Percentiles rank a stretch among this genome's conserved stretches.
phyloP scores from a whole-genome alignment of 129 eudicot genomes.

The Lonicera japonica region DNA sequence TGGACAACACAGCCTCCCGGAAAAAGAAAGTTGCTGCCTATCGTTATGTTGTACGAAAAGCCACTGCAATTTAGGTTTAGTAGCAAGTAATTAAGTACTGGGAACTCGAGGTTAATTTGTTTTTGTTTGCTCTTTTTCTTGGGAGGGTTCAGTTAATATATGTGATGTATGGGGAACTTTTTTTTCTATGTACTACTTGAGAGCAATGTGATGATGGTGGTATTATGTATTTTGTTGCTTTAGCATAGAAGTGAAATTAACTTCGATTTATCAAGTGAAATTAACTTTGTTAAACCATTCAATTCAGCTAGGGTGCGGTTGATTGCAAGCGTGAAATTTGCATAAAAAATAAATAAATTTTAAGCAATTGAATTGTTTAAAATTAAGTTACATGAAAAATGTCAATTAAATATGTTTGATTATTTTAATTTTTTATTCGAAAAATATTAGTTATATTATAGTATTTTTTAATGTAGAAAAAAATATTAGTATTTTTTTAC shows the following conservation, averaged over 20 bases:
- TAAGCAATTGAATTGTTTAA: no score
- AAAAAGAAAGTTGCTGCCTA: conserved; percentile 79
- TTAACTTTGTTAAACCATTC: background rate
- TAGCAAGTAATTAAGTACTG: no score
- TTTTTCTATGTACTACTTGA: background rate
- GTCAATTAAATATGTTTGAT: no score
- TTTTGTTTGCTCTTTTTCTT: conserved; percentile 2
- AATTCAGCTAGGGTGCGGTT: background rate
- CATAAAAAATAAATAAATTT: background rate
- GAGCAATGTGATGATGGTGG: background rate
- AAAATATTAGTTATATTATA: background rate
- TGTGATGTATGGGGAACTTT: background rate
- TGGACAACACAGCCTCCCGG: conserved; percentile 67
- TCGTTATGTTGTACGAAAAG: conserved; percentile 71
- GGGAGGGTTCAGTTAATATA: conserved; percentile 1
- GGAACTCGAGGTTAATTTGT: conserved; percentile 2
- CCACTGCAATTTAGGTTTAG: conserved; percentile 12
- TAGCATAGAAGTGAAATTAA: conserved; percentile 5
- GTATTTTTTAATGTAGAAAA: no score
- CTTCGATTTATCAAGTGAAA: background rate
- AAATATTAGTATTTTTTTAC: no score
- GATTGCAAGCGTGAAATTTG: background rate
- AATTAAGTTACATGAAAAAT: no score
- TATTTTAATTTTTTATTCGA: background rate
- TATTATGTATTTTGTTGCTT: background rate